Percentiles rank a stretch among this genome's conserved stretches.
These are phyloP conservation scores for Aspergillus bridgeri DNA, from an alignment of 495 filamentous ascomycete genomes.

Conservation along the genomic window DNA sequence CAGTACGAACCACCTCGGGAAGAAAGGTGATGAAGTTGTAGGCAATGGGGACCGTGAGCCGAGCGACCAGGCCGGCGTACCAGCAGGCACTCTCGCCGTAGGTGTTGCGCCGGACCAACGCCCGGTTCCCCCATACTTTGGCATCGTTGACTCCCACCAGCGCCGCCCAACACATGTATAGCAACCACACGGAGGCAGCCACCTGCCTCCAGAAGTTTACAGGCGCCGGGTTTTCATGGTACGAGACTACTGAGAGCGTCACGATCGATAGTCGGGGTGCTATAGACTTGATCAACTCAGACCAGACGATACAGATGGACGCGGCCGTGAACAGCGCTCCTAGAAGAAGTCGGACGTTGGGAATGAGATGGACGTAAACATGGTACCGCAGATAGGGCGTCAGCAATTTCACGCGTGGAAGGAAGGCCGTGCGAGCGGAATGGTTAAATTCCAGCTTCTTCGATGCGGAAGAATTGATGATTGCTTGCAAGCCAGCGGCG, in stretches of 20 bases:
- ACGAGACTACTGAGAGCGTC: constrained; percentile 78
- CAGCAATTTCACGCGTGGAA: constrained; percentile 55
- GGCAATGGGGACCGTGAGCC: constrained; percentile 83
- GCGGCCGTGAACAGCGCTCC: constrained; percentile 66
- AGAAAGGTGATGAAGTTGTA: constrained; percentile 96
- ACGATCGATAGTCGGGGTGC: constrained; percentile 77
- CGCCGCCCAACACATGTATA: constrained; percentile 88
- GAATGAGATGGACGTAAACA: constrained; percentile 66
- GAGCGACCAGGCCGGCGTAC: constrained; percentile 87
- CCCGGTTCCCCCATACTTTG: constrained; percentile 92
- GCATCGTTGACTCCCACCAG: constrained; percentile 82
- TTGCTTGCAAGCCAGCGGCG: constrained; percentile 70
- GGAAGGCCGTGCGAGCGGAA: constrained; percentile 50
- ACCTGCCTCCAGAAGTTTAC: constrained; percentile 82
- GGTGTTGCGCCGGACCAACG: constrained; percentile 84
- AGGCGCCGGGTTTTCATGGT: constrained; percentile 61
- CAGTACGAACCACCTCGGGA: constrained; percentile 57
- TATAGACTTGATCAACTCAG: constrained; percentile 77
- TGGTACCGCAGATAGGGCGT: constrained; percentile 84
- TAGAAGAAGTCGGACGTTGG: constrained; percentile 56
- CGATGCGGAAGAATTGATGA: constrained; percentile 78
- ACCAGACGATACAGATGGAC: constrained; percentile 84
- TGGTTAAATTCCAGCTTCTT: constrained; percentile 73
- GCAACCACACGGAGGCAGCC: constrained; percentile 80
- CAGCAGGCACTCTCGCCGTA: constrained; percentile 90